A percentile compares a stretch with the other conserved stretches of the same genome.
Evolutionary conservation across 2,329 filamentous ascomycete species (phyloP).

Genomic region (Orbilia blumenaviensis): DNA sequence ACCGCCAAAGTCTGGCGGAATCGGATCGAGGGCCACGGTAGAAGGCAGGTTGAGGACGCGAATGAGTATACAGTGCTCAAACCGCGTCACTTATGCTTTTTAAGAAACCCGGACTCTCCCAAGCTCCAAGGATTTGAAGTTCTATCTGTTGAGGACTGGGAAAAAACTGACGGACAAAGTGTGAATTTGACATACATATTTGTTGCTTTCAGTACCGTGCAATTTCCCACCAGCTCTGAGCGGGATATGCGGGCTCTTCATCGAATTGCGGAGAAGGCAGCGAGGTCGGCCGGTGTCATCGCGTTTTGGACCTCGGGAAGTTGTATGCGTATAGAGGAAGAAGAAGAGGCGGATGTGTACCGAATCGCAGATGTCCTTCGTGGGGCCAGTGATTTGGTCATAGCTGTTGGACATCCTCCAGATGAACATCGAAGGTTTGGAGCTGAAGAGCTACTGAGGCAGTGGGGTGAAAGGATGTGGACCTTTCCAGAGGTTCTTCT

Average conservation of each 20-base stretch:
- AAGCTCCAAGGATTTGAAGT: constrained; percentile 28
- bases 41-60: not conserved
- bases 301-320: constrained; percentile 52
- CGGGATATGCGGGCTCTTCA: constrained; percentile 39
- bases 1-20: constrained; percentile 55
- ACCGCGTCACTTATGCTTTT: constrained; percentile 53
- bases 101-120: constrained; percentile 16
- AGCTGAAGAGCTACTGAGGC: constrained; percentile 29
- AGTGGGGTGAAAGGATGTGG: constrained; percentile 59
- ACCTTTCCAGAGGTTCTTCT: constrained; percentile 59
- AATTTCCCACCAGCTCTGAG: constrained; percentile 32
- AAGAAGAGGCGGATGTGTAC: constrained; percentile 51
- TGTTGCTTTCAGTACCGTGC: constrained; percentile 45
- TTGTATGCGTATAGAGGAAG: constrained; percentile 25
- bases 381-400: constrained; percentile 53
- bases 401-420: constrained; percentile 44
- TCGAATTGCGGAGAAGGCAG: constrained; percentile 45
- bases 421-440: not conserved
- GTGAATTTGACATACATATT: constrained; percentile 47
- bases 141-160: constrained; percentile 46
- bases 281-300: constrained; percentile 29
- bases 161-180: constrained; percentile 18
- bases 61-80: constrained; percentile 47
- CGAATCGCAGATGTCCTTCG: constrained; percentile 57
- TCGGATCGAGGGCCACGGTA: constrained; percentile 37